phyloP scores from a whole-genome alignment of 169 alveolate genomes.

The Plasmodium vinckei region DNA sequence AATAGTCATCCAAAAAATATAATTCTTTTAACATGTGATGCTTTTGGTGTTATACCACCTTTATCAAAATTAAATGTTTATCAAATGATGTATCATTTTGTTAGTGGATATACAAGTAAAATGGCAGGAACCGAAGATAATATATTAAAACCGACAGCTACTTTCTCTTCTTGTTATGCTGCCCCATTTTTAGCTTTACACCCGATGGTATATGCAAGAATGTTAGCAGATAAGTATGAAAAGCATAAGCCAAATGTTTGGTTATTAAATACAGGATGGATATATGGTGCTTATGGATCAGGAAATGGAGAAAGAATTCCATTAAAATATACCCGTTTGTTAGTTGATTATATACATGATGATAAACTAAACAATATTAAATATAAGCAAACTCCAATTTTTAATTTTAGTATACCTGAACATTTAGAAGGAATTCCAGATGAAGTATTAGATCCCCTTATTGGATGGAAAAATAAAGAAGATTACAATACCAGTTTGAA shows the following conservation, averaged over 20 bases:
- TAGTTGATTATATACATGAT: slow-evolving; percentile 93
- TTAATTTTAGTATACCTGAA: slow-evolving; percentile 90
- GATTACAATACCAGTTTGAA: slow-evolving; percentile 82
- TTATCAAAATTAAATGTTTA: slow-evolving; percentile 90
- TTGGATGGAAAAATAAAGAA: slow-evolving; percentile 91
- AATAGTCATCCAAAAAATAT: slow-evolving; percentile 95
- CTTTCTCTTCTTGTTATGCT: slow-evolving; percentile 97
- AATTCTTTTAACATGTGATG: slow-evolving; percentile 95
- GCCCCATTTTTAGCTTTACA: slow-evolving; percentile 96
- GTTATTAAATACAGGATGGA: slow-evolving; percentile 97
- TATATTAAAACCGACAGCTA: slow-evolving; percentile 93
- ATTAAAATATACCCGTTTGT: slow-evolving; percentile 90
- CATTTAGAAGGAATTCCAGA: slow-evolving; percentile 88
- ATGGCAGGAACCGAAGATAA: slow-evolving; percentile 96
- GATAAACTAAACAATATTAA: slow-evolving; percentile 80
- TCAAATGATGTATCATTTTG: slow-evolving; percentile 96
- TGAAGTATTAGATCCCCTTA: slow-evolving; percentile 87
- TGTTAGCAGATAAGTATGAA: slow-evolving; percentile 84
- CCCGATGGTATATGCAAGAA: slow-evolving; percentile 94
- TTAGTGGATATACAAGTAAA: slow-evolving; percentile 96
- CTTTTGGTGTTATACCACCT: slow-evolving; percentile 97
- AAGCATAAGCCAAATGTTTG: slow-evolving; percentile 88
- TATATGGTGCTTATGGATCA: slow-evolving; percentile 93
- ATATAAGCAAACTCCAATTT: slow-evolving; percentile 87
- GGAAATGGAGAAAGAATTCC: slow-evolving; percentile 92